phyloP scores from a whole-genome alignment of 2,329 filamentous ascomycete genomes.

The Alternaria tenuissima region DNA sequence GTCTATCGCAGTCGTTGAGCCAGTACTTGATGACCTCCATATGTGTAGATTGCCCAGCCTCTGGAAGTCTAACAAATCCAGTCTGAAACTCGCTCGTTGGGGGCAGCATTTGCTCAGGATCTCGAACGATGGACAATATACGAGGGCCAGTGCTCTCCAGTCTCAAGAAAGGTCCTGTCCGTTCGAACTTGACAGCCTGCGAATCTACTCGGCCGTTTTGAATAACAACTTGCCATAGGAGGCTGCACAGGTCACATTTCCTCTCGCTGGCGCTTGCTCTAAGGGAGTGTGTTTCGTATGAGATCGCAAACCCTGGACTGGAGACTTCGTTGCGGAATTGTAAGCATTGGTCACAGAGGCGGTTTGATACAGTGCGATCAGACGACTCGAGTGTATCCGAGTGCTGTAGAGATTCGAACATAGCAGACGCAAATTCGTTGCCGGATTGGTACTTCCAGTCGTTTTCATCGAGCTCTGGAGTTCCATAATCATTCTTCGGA shows the following conservation, averaged over 20 bases:
- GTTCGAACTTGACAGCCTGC: not conserved
- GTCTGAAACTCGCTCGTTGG: conserved; percentile 13
- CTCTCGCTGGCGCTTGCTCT: not conserved
- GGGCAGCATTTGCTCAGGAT: not conserved
- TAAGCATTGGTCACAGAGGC: not conserved
- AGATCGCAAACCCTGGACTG: not conserved
- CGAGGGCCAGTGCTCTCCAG: not conserved
- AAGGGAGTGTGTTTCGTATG: not conserved
- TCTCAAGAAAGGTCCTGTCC: conserved; percentile 1
- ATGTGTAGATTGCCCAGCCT: conserved; percentile 12
- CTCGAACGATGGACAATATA: conserved; percentile 1
- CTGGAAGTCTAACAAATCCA: conserved; percentile 17
- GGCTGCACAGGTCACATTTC: not conserved
- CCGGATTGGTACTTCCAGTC: conserved; percentile 7
- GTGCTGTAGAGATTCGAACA: not conserved
- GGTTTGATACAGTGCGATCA: not conserved
- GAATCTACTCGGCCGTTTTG: not conserved
- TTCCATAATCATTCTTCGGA: not conserved
- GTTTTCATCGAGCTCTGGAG: conserved; percentile 12
- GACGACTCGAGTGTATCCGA: not conserved
- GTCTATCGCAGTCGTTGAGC: conserved; percentile 21
- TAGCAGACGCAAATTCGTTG: not conserved
- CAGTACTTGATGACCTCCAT: conserved; percentile 15
- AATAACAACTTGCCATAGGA: not conserved
- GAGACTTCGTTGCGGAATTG: not conserved